Evolutionary conservation across 1,284 basidiomycete species (phyloP).

Genomic region (Fomitopsis pinicola): DNA sequence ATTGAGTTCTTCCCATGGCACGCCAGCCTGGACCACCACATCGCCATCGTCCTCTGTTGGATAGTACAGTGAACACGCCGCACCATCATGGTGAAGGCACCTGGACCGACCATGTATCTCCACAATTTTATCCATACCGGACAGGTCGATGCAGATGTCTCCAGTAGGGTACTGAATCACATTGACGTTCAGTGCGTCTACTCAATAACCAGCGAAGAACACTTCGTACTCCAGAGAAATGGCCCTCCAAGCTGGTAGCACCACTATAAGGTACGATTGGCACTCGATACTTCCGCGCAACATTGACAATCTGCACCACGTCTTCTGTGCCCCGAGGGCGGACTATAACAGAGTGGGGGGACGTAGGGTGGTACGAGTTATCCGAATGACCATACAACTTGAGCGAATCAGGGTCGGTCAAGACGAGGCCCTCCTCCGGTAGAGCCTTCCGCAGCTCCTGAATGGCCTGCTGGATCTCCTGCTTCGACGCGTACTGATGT

Average conservation of each 20-base stretch:
- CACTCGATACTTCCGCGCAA: constrained; percentile 51
- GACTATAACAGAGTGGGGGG: constrained; percentile 64
- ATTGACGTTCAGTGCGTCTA: not conserved
- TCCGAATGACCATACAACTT: constrained; percentile 59
- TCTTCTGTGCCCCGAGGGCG: constrained; percentile 46
- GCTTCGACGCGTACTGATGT: constrained; percentile 14
- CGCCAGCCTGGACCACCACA: constrained; percentile 76
- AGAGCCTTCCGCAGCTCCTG: constrained; percentile 46
- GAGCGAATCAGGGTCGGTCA: constrained; percentile 46
- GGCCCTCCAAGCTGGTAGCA: constrained; percentile 56
- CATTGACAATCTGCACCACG: constrained; percentile 52
- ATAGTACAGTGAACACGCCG: not conserved
- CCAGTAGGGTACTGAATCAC: constrained; percentile 45
- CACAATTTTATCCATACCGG: constrained; percentile 80
- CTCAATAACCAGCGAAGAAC: not conserved
- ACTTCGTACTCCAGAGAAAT: constrained; percentile 51
- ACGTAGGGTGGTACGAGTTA: constrained; percentile 62
- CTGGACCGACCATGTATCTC: constrained; percentile 58
- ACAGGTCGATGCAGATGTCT: constrained; percentile 84
- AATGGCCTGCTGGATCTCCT: constrained; percentile 51
- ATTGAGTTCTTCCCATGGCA: constrained; percentile 90
- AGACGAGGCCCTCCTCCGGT: constrained; percentile 40
- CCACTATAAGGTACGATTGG: constrained; percentile 57
- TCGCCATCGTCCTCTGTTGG: constrained; percentile 59
- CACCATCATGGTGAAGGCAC: too few relatives aligned